Evolutionary conservation across 1,139 yeast genomes (phyloP).

Genomic region (Scheffersomyces segobiensis): DNA sequence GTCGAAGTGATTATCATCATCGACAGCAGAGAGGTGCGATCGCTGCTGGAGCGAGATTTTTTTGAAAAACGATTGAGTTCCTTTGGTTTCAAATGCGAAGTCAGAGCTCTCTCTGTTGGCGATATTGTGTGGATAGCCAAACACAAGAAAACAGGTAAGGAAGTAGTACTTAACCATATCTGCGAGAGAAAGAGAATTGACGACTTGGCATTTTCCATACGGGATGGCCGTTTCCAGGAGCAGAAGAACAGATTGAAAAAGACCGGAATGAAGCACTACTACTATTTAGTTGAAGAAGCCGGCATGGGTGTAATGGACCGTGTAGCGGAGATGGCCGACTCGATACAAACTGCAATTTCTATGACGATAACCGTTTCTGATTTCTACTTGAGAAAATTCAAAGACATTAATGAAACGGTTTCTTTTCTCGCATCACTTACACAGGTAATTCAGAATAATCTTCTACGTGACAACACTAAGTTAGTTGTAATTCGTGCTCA

Average conservation of each 20-base stretch:
- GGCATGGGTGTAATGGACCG: conserved; percentile 39
- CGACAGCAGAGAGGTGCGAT: conserved; percentile 79
- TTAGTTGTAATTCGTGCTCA: conserved; percentile 52
- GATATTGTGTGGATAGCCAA: conserved; percentile 90
- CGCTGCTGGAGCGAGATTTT: conserved; percentile 62
- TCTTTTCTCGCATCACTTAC: conserved; percentile 63
- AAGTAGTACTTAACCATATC: conserved; percentile 74
- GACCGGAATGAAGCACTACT: conserved; percentile 66
- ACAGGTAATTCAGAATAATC: conserved; percentile 40
- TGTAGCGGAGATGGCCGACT: conserved; percentile 51
- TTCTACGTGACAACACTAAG: conserved; percentile 30
- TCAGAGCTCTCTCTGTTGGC: conserved; percentile 70
- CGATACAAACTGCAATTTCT: conserved; percentile 77
- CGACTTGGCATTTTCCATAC: conserved; percentile 79
- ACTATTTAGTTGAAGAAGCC: conserved; percentile 82
- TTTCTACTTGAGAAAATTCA: conserved; percentile 69
- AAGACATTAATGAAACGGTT: conserved; percentile 74
- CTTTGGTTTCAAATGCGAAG: conserved; percentile 53
- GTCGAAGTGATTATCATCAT: conserved; percentile 64
- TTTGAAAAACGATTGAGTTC: conserved; percentile 56
- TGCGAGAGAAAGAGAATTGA: conserved; percentile 88
- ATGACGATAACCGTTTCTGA: conserved; percentile 65
- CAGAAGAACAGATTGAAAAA: conserved; percentile 76
- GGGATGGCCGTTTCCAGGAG: conserved; percentile 85
- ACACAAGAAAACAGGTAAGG: conserved; percentile 54